A percentile compares a stretch with the other conserved stretches of the same genome.
Evolutionary conservation across 345 rosid species (phyloP).

Genomic region (Pistacia atlantica): DNA sequence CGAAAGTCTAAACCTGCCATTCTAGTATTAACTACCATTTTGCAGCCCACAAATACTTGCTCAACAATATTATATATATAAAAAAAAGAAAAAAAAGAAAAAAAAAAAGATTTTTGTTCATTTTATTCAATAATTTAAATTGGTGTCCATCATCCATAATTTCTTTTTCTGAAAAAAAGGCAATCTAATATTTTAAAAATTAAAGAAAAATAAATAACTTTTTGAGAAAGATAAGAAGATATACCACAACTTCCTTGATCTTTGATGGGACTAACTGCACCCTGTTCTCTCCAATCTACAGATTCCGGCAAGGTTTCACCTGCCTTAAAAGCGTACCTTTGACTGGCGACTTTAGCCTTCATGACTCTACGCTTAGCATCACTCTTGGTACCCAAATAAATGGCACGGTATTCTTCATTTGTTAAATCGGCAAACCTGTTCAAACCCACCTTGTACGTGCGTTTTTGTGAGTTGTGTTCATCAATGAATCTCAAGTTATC

Average conservation of each 20-base stretch:
- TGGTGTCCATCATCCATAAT: too few relatives aligned
- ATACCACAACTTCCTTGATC: constrained; percentile 87
- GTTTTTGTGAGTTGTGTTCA: constrained; percentile 58
- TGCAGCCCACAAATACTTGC: background rate
- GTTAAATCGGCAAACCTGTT: constrained; percentile 80
- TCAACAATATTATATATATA: too few relatives aligned
- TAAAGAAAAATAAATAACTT: too few relatives aligned
- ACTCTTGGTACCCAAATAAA: constrained; percentile 48
- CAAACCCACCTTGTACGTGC: constrained; percentile 64
- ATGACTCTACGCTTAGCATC: constrained; percentile 45
- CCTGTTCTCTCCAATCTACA: constrained; percentile 79
- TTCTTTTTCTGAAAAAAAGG: too few relatives aligned
- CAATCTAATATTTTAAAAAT: too few relatives aligned
- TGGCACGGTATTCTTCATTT: constrained; percentile 75
- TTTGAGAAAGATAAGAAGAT: background rate
- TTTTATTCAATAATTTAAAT: too few relatives aligned
- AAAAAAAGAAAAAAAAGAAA: too few relatives aligned
- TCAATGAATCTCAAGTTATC: constrained; percentile 81
- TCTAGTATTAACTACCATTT: constrained; percentile 12
- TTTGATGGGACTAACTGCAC: constrained; percentile 77
- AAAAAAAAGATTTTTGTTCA: too few relatives aligned
- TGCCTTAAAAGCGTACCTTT: constrained; percentile 38
- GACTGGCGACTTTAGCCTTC: constrained; percentile 44
- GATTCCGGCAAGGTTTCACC: constrained; percentile 58
- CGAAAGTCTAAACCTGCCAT: background rate